Base-by-base conservation (phyloP, 2,329 filamentous ascomycete species). In the Teratosphaeria nubilosa region DNA sequence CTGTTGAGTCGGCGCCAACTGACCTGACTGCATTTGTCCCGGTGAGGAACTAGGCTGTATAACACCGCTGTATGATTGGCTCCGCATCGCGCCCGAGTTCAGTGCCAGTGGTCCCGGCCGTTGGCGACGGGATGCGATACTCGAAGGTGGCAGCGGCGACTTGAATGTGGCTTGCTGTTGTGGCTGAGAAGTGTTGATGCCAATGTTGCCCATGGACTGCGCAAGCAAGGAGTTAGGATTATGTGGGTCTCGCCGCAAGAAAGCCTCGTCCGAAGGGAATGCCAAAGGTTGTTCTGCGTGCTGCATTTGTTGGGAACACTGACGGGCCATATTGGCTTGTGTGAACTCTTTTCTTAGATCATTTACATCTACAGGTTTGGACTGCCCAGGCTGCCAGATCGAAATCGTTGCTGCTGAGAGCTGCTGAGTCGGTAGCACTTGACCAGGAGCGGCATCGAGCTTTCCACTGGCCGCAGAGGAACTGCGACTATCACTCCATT, bases 1-100 rank as follows among this genome's bases (percentile, higher is more conserved):
- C 82, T 5, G 81, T 91, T 62, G 87, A 81, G 66, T 88, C 90
- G 73, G 86, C 85, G 16, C 87, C 86, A 51, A 86, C 76, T 91
- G 55, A 10, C 41, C 6, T 22, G 52, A 50, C 58, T 59, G 45
- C 62, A 64, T 51, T 14, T 66, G 64, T 32, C 63, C 62, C 1
- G 75, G 77, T 70, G 59, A 74, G 70, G 69, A 34, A 69, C 5
- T 30, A 4, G 73, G 63, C 74, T 79, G 63, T 70, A 69, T 59
- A 70, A 67, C 51, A 30, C 51, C 51, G 25, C 51, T 53, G 22
- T 53, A 53, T 16, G 51, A 53, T 31, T 53, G 51, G 24, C 51
- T 53, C 51, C 51, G 14, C 51, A 53, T 30, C 13, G 51, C 51
- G 25, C 25, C 51, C 16, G 25, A 30, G 13, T 20, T 34, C 20